These are phyloP conservation scores for Pezicula radicicola DNA, from an alignment of 2,329 filamentous ascomycete species.

Conservation along the genomic window DNA sequence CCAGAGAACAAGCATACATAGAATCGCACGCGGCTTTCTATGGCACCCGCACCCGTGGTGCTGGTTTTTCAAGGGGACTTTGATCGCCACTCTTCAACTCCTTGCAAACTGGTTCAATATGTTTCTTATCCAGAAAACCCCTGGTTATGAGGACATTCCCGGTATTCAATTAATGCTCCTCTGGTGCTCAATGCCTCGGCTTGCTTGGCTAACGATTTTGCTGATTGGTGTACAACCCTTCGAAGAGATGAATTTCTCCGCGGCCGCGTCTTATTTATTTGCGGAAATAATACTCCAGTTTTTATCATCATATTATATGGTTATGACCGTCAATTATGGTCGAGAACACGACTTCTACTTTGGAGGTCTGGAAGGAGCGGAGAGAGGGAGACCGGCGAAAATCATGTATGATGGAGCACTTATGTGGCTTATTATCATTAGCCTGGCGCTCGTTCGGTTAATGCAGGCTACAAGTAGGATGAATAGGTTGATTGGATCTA, in stretches of 20 bases:
- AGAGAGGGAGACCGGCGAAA: constrained; percentile 16
- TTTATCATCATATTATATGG: constrained; percentile 20
- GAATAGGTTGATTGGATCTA: no score
- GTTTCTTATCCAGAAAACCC: no score
- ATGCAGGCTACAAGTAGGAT: no score
- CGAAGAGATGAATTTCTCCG: constrained; percentile 10
- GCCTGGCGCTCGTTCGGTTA: no score
- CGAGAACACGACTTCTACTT: constrained; percentile 26
- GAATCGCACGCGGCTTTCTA: no score
- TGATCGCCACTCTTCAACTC: no score
- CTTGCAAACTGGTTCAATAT: no score
- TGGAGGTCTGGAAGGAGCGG: constrained; percentile 10
- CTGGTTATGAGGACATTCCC: no score
- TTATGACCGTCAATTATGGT: constrained; percentile 27
- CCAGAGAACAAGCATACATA: no score
- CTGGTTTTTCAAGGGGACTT: no score
- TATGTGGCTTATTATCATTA: constrained; percentile 18
- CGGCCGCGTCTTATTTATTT: constrained; percentile 16
- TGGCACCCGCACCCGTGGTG: no score
- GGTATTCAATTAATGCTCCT: constrained; percentile 20
- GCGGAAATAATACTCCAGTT: constrained; percentile 26
- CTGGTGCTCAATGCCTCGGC: constrained; percentile 30
- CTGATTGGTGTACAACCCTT: constrained; percentile 15
- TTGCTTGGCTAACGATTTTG: constrained; percentile 18
- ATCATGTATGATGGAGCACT: constrained; percentile 28